Conservation (phyloP, 768 basidiomycete species). For the Galerina sulciceps region DNA sequence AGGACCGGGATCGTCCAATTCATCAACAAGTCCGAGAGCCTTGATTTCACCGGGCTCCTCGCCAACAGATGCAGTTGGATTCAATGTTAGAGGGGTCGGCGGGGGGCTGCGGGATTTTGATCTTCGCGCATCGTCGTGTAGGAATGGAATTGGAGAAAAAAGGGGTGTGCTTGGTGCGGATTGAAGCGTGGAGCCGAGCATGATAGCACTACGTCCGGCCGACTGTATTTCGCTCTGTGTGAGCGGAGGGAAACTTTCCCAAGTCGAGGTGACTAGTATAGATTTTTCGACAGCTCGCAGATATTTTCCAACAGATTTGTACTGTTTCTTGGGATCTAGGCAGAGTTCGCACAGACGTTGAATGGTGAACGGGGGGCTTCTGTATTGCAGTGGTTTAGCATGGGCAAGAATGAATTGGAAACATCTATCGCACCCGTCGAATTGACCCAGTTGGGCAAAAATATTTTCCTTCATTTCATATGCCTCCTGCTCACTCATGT, state of each 20-base stretch:
- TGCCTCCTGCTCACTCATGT: slow-evolving; percentile 67
- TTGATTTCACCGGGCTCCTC: slow-evolving; percentile 47
- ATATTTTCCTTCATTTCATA: slow-evolving; percentile 58
- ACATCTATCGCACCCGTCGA: slow-evolving; percentile 63
- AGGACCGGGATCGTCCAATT: slow-evolving; percentile 82
- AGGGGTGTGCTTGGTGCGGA: slow-evolving; percentile 77
- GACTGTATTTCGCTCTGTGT: slow-evolving; percentile 42
- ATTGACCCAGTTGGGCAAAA: slow-evolving; percentile 69
- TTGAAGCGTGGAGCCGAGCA: slow-evolving; percentile 49
- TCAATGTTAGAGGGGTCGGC: slow-evolving; percentile 69
- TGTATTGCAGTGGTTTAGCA: slow-evolving; percentile 2
- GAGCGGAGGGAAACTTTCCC: slow-evolving; percentile 67
- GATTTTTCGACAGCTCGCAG: slow-evolving; percentile 85
- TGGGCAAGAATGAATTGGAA: background rate
- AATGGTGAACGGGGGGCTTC: slow-evolving; percentile 84
- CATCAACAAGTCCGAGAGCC: slow-evolving; percentile 80
- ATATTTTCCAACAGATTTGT: slow-evolving; percentile 84
- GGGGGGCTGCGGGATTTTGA: slow-evolving; percentile 82
- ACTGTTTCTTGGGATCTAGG: slow-evolving; percentile 67
- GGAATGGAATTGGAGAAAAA: slow-evolving; percentile 87
- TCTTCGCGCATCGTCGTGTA: slow-evolving; percentile 81
- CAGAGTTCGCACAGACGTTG: slow-evolving; percentile 88
- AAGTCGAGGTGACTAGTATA: slow-evolving; percentile 82
- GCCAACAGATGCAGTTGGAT: slow-evolving; percentile 34
- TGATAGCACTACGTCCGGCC: slow-evolving; percentile 42